Evolutionary conservation across 768 basidiomycete species (phyloP).

Genomic region (Tephrocybe sp.): DNA sequence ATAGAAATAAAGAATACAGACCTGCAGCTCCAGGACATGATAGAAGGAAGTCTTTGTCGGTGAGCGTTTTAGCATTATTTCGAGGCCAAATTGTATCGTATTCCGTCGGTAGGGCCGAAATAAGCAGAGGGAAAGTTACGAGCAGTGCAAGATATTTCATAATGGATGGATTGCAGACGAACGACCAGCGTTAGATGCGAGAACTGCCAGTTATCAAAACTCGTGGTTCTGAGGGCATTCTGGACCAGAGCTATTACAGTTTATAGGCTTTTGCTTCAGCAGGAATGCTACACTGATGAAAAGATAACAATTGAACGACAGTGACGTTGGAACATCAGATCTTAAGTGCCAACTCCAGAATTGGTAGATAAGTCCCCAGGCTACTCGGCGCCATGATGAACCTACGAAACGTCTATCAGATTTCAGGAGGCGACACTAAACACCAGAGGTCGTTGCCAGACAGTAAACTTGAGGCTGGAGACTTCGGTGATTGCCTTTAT

Average conservation of each 20-base stretch:
- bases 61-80: neutral
- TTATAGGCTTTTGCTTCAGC: no score
- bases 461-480: no score
- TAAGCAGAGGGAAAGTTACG: constrained; percentile 3
- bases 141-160: constrained; percentile 3
- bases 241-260: neutral
- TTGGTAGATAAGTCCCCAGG: no score
- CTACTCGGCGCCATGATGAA: no score
- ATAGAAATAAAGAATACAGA: neutral
- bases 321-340: no score
- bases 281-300: no score
- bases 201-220: constrained; percentile 10
- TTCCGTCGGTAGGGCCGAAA: constrained; percentile 2
- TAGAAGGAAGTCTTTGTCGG: constrained; percentile 8
- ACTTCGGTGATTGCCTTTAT: no score
- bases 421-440: no score
- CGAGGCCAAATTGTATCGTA: neutral
- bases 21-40: constrained; percentile 13
- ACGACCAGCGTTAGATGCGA: constrained; percentile 10
- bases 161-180: neutral
- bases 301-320: no score
- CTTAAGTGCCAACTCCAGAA: no score
- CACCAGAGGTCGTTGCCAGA: no score
- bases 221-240: neutral
- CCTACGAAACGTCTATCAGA: no score